phyloP scores from a whole-genome alignment of 139 green algal genomes.

The Volvox reticuliferus region DNA sequence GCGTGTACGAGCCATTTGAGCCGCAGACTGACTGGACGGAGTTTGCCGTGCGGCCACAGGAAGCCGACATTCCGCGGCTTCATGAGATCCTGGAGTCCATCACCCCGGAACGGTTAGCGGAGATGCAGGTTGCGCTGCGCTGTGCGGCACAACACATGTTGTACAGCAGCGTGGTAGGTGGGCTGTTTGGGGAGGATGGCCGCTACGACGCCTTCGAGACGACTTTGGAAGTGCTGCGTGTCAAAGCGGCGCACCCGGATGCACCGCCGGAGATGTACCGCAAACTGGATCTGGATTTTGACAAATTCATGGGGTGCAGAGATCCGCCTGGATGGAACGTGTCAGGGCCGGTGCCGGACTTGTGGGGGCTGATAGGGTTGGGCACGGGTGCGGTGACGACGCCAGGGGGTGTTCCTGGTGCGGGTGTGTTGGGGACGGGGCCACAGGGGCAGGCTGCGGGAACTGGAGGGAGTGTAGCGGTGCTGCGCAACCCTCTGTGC shows the following conservation, averaged over 20 bases:
- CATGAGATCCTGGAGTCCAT: slow-evolving; percentile 27
- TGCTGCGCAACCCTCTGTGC: slow-evolving; percentile 17
- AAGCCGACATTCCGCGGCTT: slow-evolving; percentile 37
- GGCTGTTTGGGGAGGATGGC: slow-evolving; percentile 40
- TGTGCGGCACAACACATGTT: slow-evolving; percentile 50
- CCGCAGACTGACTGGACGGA: slow-evolving; percentile 41
- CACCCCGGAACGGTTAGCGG: neutral
- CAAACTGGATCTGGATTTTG: slow-evolving; percentile 8
- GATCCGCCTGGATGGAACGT: neutral
- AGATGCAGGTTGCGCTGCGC: slow-evolving; percentile 39
- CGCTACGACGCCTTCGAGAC: slow-evolving; percentile 41
- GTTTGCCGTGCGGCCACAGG: slow-evolving; percentile 7
- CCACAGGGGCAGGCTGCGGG: neutral
- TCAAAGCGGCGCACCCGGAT: slow-evolving; percentile 11
- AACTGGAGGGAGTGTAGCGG: neutral
- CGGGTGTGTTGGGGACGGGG: neutral
- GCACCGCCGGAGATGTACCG: neutral
- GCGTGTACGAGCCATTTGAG: slow-evolving; percentile 57
- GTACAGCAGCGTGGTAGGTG: slow-evolving; percentile 40
- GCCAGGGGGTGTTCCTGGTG: neutral
- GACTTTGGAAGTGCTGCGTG: slow-evolving; percentile 33
- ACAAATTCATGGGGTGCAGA: slow-evolving; percentile 27
- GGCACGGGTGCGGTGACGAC: neutral
- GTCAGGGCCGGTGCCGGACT: neutral
- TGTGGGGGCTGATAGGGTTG: neutral